Conservation (phyloP, 164 flowering plant genomes). For the Aristolochia contorta region DNA sequence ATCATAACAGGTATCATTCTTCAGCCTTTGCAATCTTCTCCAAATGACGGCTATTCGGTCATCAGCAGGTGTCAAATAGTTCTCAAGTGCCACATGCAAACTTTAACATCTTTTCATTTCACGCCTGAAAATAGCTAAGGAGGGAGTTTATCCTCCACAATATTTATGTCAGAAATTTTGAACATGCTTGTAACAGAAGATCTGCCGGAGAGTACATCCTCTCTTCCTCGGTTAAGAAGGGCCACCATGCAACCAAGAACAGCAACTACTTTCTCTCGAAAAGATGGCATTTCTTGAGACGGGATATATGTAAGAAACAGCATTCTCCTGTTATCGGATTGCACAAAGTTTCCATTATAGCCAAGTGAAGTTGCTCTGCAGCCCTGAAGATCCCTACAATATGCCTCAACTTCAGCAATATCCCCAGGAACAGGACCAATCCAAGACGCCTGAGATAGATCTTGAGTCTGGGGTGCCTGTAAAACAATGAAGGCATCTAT, state of each 20-base stretch:
- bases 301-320: conserved; percentile 62
- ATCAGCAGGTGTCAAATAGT: conserved; percentile 57
- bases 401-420: conserved; percentile 95
- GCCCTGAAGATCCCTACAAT: conserved; percentile 92
- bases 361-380: conserved; percentile 72
- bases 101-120: conserved; percentile 94
- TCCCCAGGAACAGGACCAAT: conserved; percentile 96
- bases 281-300: conserved; percentile 48
- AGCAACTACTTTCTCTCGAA: conserved; percentile 83
- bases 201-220: conserved; percentile 83
- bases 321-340: conserved; percentile 92
- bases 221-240: conserved; percentile 76
- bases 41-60: conserved; percentile 52
- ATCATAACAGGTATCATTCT: conserved; percentile 91
- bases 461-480: conserved; percentile 39
- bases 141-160: conserved; percentile 61
- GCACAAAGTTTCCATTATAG: conserved; percentile 83
- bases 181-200: conserved; percentile 42
- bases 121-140: conserved; percentile 73
- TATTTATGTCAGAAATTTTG: conserved; percentile 26
- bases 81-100: conserved; percentile 76
- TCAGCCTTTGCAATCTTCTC: conserved; percentile 86
- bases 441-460: conserved; percentile 52
- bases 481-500: conserved; percentile 6
- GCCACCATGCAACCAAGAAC: conserved; percentile 82